Evolutionary conservation across 176 grass and related monocot species (phyloP), one percentile per base, ranked within the genome.

Genomic region (Eragrostis curvula): DNA sequence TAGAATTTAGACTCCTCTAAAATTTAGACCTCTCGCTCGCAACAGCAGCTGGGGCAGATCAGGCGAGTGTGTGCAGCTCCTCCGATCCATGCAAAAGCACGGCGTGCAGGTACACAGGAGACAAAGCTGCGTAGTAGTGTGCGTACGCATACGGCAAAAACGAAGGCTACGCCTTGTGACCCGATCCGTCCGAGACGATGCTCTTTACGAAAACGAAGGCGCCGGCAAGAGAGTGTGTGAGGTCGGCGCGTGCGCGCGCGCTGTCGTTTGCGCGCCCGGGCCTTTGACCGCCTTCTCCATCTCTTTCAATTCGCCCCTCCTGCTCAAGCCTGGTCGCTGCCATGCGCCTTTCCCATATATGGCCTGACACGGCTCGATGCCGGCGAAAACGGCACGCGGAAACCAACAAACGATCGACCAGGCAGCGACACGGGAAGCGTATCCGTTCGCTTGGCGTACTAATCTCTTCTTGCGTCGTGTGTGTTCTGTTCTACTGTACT

Each of bases 291-390:
- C 1, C 18, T 1, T 20, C 21, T 57, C 53, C 7, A 23, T 57
- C 20, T 57, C 21, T 9, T 42, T 42, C n/a, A n/a, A n/a, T n/a
- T n/a, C 67, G 42, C 15, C 21, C 12, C 41, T 0, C 28, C 5
- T 10, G 84, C 74, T 70, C 45, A 83, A 66, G 21, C 52, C 61
- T 66, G 67, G 3, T n/a, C 42, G 68, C 12, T 68, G 59, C 77
- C 73, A 78, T 46, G 79, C 30, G 70, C 9, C 1, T 6, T 21
- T 89, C 74, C 87, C 84, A 81, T 82, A 88, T 86, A 83, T 94
- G 78, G 84, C 59, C 79, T 80, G 77, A 80, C 79, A 89, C 76
- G 7, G 15, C 29, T 14, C 50, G 14, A 70, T 82, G 39, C 74
- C 65, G 79, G 49, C 76, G 58, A 65, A 74, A 70, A 69, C 28